Conservation (phyloP, 257 asterid species). For the Solanum virginianum region DNA sequence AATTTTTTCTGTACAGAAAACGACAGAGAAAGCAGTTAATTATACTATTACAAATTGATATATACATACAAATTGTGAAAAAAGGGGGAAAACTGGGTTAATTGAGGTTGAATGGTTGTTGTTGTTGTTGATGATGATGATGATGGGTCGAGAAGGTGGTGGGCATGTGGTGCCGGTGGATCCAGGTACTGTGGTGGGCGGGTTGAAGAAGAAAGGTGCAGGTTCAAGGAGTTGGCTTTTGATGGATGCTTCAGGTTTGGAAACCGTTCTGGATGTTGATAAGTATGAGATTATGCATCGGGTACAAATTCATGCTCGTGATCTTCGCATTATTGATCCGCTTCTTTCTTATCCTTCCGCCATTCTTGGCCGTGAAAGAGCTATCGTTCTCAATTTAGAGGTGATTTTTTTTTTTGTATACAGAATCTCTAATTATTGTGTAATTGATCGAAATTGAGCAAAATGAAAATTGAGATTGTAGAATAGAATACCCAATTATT, state of each 20-base stretch:
- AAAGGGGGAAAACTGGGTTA: not conserved
- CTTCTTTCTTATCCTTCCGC: conserved; percentile 72
- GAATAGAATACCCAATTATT: not conserved
- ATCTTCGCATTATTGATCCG: conserved; percentile 85
- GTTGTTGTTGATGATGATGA: not conserved
- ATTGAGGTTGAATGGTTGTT: not conserved
- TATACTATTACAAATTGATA: not conserved
- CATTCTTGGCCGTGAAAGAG: conserved; percentile 78
- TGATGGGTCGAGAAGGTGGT: conserved; percentile 39
- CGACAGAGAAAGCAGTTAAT: not conserved
- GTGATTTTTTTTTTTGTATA: conserved; percentile 8
- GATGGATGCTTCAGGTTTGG: conserved; percentile 52
- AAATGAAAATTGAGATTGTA: not conserved
- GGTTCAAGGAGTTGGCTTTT: conserved; percentile 72
- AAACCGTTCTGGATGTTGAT: conserved; percentile 49
- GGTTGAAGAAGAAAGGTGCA: conserved; percentile 43
- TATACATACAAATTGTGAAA: not conserved
- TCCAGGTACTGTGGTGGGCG: conserved; percentile 29
- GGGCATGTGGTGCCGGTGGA: conserved; percentile 39
- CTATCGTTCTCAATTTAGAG: conserved; percentile 87
- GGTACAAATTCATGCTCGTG: conserved; percentile 85
- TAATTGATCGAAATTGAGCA: not conserved
- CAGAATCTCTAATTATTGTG: not conserved
- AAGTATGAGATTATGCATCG: conserved; percentile 87
- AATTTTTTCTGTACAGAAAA: not conserved